A percentile compares a stretch with the other conserved stretches of the same genome.
Evolutionary conservation across 1,284 basidiomycete species (phyloP).

Genomic region (Cutaneotrichosporon cutaneum): DNA sequence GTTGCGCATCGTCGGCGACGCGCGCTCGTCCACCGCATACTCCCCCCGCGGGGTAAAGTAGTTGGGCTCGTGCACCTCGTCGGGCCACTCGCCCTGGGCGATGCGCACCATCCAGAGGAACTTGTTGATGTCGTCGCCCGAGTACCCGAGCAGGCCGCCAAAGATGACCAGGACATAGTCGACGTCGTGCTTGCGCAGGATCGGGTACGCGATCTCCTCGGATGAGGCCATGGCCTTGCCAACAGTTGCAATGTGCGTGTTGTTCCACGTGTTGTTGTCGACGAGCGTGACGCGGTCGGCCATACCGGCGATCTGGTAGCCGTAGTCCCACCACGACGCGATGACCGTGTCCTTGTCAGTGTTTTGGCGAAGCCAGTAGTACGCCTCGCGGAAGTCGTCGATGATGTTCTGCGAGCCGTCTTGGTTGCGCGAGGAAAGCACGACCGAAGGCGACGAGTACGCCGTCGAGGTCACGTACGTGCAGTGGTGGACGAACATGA

Average conservation of each 20-base stretch:
- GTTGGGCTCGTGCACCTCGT: constrained; percentile 90
- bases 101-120: constrained; percentile 99
- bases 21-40: constrained; percentile 87
- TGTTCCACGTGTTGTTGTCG: constrained; percentile 99
- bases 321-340: constrained; percentile 99
- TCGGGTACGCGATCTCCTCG: constrained; percentile 95
- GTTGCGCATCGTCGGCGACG: constrained; percentile 87
- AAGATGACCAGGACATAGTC: constrained; percentile 98
- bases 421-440: constrained; percentile 73
- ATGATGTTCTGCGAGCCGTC: constrained; percentile 95
- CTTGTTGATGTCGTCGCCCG: constrained; percentile 99
- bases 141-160: constrained; percentile 93
- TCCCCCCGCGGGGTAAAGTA: constrained; percentile 95
- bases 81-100: constrained; percentile 97
- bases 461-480: constrained; percentile 94
- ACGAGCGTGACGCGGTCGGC: constrained; percentile 81
- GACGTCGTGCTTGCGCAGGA: constrained; percentile 95
- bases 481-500: constrained; percentile 92
- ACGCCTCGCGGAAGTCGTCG: constrained; percentile 99
- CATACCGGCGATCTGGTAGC: constrained; percentile 99
- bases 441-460: constrained; percentile 97
- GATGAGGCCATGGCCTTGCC: constrained; percentile 94
- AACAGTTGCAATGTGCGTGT: constrained; percentile 96
- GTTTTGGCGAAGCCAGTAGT: constrained; percentile 98
- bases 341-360: constrained; percentile 88